These are phyloP conservation scores for Hyaloscypha finlandica DNA, from an alignment of 495 filamentous ascomycete species.

Conservation along the genomic window DNA sequence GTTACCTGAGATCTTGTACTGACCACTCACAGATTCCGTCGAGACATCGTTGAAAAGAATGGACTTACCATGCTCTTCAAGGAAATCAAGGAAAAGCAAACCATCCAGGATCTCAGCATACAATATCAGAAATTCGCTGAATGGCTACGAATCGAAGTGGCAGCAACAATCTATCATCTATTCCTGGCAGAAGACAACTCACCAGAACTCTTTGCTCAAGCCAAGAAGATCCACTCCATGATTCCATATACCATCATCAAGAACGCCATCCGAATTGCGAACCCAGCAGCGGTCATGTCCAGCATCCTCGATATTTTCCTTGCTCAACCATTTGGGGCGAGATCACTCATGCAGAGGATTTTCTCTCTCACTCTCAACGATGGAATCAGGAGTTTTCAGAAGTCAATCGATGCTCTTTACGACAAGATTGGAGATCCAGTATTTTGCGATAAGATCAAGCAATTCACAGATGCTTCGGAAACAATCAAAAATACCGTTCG, in stretches of 20 bases:
- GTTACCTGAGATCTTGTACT: neutral
- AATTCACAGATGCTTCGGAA: slow-evolving; percentile 74
- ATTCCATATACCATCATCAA: slow-evolving; percentile 92
- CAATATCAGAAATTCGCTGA: slow-evolving; percentile 99
- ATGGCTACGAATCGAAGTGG: slow-evolving; percentile 96
- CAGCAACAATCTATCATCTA: slow-evolving; percentile 93
- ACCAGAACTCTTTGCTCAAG: slow-evolving; percentile 91
- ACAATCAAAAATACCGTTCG: slow-evolving; percentile 71
- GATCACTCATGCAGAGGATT: slow-evolving; percentile 88
- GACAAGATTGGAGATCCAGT: slow-evolving; percentile 75
- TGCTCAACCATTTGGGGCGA: slow-evolving; percentile 88
- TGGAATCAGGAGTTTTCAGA: slow-evolving; percentile 81
- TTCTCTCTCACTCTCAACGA: slow-evolving; percentile 90
- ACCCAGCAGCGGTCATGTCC: slow-evolving; percentile 93
- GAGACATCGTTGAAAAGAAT: slow-evolving; percentile 63
- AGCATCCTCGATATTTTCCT: slow-evolving; percentile 91
- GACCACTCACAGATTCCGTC: slow-evolving; percentile 46
- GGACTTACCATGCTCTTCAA: slow-evolving; percentile 91
- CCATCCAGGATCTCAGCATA: slow-evolving; percentile 81
- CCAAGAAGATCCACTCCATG: slow-evolving; percentile 88
- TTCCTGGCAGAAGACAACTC: slow-evolving; percentile 99
- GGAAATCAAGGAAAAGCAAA: slow-evolving; percentile 86
- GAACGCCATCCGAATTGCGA: slow-evolving; percentile 94
- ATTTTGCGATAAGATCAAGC: slow-evolving; percentile 80
- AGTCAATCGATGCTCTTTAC: slow-evolving; percentile 74